These are phyloP conservation scores for Ambrosiella xylebori DNA, from an alignment of 2,329 filamentous ascomycete species.

Conservation along the genomic window DNA sequence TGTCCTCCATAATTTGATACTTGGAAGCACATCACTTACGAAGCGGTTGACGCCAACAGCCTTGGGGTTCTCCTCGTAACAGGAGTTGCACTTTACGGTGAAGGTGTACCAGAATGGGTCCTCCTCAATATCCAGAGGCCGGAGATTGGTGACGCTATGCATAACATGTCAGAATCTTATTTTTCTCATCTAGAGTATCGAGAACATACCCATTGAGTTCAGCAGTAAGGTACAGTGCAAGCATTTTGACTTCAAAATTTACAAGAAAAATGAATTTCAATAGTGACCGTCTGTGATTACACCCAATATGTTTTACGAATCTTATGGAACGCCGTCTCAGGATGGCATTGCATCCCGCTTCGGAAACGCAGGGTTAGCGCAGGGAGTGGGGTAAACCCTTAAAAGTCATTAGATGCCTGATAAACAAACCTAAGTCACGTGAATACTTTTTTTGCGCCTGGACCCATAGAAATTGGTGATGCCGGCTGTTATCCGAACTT, in stretches of 20 bases:
- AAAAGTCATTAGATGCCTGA: not conserved
- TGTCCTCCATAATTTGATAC: not conserved
- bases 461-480: not conserved
- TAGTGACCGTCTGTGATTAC: not conserved
- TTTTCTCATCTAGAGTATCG: not conserved
- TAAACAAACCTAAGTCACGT: not conserved
- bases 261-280: not conserved
- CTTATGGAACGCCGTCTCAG: not conserved
- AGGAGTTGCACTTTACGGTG: slow-evolving; percentile 96
- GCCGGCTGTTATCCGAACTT: not conserved
- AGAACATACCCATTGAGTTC: slow-evolving; percentile 49
- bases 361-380: not conserved
- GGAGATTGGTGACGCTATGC: slow-evolving; percentile 63
- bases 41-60: slow-evolving; percentile 75
- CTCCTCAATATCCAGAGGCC: slow-evolving; percentile 64
- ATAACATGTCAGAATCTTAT: slow-evolving; percentile 1
- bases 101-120: slow-evolving; percentile 93
- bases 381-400: slow-evolving; percentile 3
- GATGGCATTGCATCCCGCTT: not conserved
- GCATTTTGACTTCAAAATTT: slow-evolving; percentile 30
- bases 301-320: not conserved
- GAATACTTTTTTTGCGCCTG: not conserved
- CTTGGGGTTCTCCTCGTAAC: slow-evolving; percentile 77
- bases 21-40: slow-evolving; percentile 38
- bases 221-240: slow-evolving; percentile 47